Percentiles rank a stretch among this genome's conserved stretches.
Evolutionary conservation across 1,284 basidiomycete genomes (phyloP).

Genomic region (Cutaneotrichosporon sp.): DNA sequence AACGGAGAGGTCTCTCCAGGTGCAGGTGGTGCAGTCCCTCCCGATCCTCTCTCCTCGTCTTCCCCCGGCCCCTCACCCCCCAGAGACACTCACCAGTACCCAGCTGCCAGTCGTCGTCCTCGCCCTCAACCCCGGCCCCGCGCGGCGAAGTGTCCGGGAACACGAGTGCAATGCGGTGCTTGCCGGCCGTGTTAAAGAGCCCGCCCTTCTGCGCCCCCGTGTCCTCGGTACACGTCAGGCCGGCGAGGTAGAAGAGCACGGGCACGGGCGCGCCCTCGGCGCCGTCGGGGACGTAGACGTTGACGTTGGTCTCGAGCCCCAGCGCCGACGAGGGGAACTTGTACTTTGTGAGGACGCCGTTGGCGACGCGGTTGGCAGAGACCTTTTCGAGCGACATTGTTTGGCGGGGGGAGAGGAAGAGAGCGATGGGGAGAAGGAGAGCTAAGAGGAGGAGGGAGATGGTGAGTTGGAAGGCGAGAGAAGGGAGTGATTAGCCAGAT

Average conservation of each 20-base stretch:
- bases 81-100: conserved; percentile 62
- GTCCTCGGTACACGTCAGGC: conserved; percentile 94
- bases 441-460: too few species aligned
- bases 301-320: conserved; percentile 80
- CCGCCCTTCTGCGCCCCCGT: conserved; percentile 90
- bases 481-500: too few species aligned
- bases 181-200: conserved; percentile 75
- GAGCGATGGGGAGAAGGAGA: not conserved
- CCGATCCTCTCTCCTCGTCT: not conserved
- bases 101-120: conserved; percentile 88
- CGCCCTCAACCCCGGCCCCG: conserved; percentile 84
- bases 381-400: conserved; percentile 63
- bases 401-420: not conserved
- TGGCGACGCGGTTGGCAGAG: conserved; percentile 76
- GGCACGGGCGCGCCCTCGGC: conserved; percentile 66
- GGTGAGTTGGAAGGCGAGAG: too few species aligned
- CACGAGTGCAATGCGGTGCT: conserved; percentile 83
- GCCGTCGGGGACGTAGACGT: conserved; percentile 80
- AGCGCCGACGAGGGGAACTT: conserved; percentile 77
- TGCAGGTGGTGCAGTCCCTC: too few species aligned
- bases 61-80: not conserved
- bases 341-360: conserved; percentile 80
- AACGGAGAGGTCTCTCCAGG: too few species aligned
- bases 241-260: conserved; percentile 85
- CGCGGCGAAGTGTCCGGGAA: conserved; percentile 97